phyloP scores from a whole-genome alignment of 805 yeast species.

The Ogataea parapolymorpha region DNA sequence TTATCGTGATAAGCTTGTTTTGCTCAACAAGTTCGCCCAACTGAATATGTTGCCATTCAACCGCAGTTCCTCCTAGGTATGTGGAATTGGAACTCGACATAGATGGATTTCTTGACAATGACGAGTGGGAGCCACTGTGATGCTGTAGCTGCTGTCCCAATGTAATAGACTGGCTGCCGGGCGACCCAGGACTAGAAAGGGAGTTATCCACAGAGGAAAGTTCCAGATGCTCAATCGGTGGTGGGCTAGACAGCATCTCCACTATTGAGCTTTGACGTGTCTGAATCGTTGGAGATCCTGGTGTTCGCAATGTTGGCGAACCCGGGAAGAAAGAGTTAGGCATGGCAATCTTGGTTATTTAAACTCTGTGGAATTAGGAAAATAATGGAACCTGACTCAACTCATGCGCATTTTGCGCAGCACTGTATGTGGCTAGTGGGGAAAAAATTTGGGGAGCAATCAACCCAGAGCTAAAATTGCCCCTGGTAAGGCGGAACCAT shows the following conservation, averaged over 20 bases:
- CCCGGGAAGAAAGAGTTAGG: conserved; percentile 33
- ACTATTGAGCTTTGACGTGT: conserved; percentile 66
- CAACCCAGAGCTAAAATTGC: neutral
- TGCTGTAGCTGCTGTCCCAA: conserved; percentile 5
- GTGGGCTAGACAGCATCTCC: conserved; percentile 73
- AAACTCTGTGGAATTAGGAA: neutral
- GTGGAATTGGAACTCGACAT: conserved; percentile 32
- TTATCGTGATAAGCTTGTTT: conserved; percentile 70
- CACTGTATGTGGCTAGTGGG: conserved; percentile 8
- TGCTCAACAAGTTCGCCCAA: conserved; percentile 73
- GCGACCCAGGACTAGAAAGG: conserved; percentile 18
- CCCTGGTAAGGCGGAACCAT: too few species aligned
- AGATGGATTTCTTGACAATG: conserved; percentile 37
- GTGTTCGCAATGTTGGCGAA: conserved; percentile 37
- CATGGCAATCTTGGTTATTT: conserved; percentile 5
- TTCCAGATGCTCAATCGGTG: conserved; percentile 45
- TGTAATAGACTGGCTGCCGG: conserved; percentile 9
- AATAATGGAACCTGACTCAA: conserved; percentile 5
- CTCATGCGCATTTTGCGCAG: conserved; percentile 5
- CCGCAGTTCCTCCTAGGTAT: conserved; percentile 28
- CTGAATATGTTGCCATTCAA: conserved; percentile 72
- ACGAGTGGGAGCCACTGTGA: conserved; percentile 1
- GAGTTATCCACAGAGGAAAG: conserved; percentile 12
- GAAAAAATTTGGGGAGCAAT: conserved; percentile 3
- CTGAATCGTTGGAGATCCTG: conserved; percentile 31